Percentiles rank a stretch among this genome's conserved stretches.
Conservation (phyloP, 805 yeast species). For the Spathaspora girioi region DNA sequence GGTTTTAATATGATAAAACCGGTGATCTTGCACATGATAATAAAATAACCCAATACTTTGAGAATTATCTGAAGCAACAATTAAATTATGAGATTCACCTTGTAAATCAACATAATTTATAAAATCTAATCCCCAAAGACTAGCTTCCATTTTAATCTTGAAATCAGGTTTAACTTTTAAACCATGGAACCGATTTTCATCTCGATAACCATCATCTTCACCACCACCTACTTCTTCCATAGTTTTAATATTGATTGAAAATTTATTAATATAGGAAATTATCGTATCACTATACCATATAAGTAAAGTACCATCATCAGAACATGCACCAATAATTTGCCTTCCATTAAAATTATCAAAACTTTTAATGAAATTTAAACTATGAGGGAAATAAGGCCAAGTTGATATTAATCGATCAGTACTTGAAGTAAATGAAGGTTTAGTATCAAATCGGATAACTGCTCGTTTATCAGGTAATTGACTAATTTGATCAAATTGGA, state of each 20-base stretch:
- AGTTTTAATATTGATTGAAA: neutral
- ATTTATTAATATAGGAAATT: slow-evolving; percentile 10
- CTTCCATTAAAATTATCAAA: slow-evolving; percentile 28
- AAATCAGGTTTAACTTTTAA: slow-evolving; percentile 21
- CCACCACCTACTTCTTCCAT: neutral
- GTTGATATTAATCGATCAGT: slow-evolving; percentile 43
- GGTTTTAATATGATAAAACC: slow-evolving; percentile 31
- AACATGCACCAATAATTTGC: slow-evolving; percentile 46
- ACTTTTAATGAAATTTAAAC: slow-evolving; percentile 47
- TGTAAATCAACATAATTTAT: slow-evolving; percentile 12
- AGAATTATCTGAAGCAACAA: slow-evolving; percentile 55
- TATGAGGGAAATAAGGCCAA: slow-evolving; percentile 53
- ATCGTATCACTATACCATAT: slow-evolving; percentile 32
- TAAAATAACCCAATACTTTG: slow-evolving; percentile 42
- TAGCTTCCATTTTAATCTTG: slow-evolving; percentile 33
- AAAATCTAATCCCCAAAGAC: slow-evolving; percentile 64
- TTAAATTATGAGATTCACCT: slow-evolving; percentile 23
- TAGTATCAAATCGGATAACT: slow-evolving; percentile 35
- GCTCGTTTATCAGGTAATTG: slow-evolving; percentile 24
- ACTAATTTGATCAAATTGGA: slow-evolving; percentile 23
- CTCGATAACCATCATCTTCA: slow-evolving; percentile 2
- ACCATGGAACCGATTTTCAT: slow-evolving; percentile 14
- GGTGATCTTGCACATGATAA: slow-evolving; percentile 20
- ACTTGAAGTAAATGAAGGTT: slow-evolving; percentile 38
- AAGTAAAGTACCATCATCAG: slow-evolving; percentile 53